phyloP scores from a whole-genome alignment of 148 eudicot genomes.

The Suaeda aralocaspica region DNA sequence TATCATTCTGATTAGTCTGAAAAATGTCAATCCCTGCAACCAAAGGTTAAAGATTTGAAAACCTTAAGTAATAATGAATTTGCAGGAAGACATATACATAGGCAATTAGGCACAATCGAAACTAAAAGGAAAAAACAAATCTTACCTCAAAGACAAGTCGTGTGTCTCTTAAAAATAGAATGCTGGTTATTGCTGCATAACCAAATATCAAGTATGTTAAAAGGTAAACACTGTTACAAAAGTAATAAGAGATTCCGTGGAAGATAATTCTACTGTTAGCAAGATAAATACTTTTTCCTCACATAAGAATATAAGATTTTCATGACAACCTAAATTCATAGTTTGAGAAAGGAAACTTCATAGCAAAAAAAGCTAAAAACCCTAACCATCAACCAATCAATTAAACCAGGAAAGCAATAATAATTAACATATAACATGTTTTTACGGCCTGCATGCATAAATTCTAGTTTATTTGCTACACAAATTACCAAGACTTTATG shows the following conservation, averaged over 20 bases:
- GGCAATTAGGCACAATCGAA: background rate
- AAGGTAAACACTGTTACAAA: background rate
- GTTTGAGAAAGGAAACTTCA: background rate
- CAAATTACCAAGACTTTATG: background rate
- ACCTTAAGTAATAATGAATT: background rate
- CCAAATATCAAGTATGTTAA: background rate
- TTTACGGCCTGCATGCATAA: background rate
- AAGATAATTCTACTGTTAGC: background rate
- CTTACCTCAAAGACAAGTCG: slow-evolving; percentile 53
- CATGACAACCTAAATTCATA: slow-evolving; percentile 8
- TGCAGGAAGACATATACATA: background rate
- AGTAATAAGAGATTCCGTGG: background rate
- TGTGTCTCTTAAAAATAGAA: slow-evolving; percentile 60
- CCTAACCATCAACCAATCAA: too few relatives aligned
- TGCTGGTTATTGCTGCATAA: slow-evolving; percentile 72
- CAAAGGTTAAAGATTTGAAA: slow-evolving; percentile 2
- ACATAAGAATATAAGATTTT: background rate
- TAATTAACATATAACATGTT: background rate
- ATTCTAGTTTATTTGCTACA: background rate
- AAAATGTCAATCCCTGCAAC: slow-evolving; percentile 56
- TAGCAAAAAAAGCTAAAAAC: too few relatives aligned
- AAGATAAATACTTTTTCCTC: background rate
- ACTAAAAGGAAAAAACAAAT: slow-evolving; percentile 1
- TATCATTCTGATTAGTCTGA: slow-evolving; percentile 35
- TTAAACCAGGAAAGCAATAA: background rate